Conservation (phyloP, 805 yeast species). For the Scheffersomyces stipitis region DNA sequence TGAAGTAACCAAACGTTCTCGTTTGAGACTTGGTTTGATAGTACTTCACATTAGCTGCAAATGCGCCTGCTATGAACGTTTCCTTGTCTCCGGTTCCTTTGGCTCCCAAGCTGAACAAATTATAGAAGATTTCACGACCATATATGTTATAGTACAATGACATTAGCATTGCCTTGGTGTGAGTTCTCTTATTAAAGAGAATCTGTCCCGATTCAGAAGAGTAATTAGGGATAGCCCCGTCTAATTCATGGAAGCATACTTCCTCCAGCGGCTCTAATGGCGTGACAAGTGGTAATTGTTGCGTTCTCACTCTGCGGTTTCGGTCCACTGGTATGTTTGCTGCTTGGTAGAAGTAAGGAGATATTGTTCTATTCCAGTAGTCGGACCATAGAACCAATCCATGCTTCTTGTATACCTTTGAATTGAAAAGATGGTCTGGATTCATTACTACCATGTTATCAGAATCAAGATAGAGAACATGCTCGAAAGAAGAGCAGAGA, state of each 20-base stretch:
- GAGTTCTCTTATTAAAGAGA: slow-evolving; percentile 55
- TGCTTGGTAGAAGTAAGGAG: slow-evolving; percentile 36
- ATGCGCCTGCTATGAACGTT: slow-evolving; percentile 19
- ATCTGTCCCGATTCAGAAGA: slow-evolving; percentile 73
- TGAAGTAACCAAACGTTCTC: slow-evolving; percentile 33
- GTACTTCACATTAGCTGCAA: slow-evolving; percentile 10
- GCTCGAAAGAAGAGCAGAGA: slow-evolving; percentile 33
- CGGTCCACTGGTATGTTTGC: slow-evolving; percentile 32
- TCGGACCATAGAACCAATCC: slow-evolving; percentile 47
- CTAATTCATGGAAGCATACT: slow-evolving; percentile 61
- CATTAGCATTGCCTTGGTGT: slow-evolving; percentile 55
- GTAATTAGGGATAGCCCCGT: slow-evolving; percentile 67
- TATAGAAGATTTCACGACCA: slow-evolving; percentile 62
- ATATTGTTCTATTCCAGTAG: slow-evolving; percentile 39
- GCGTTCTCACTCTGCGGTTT: slow-evolving; percentile 22
- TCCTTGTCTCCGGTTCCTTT: slow-evolving; percentile 26
- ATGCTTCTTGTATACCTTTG: slow-evolving; percentile 24
- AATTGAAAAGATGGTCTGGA: slow-evolving; percentile 30
- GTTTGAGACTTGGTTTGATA: slow-evolving; percentile 41
- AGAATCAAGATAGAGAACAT: slow-evolving; percentile 34
- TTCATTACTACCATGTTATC: slow-evolving; percentile 31
- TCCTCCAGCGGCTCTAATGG: slow-evolving; percentile 8
- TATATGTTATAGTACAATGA: slow-evolving; percentile 65
- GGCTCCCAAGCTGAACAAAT: slow-evolving; percentile 56
- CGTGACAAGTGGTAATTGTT: slow-evolving; percentile 21